Evolutionary conservation across 768 basidiomycete species (phyloP), one percentile per base, ranked within the genome.

Genomic region (Melanogaster broomeanus): DNA sequence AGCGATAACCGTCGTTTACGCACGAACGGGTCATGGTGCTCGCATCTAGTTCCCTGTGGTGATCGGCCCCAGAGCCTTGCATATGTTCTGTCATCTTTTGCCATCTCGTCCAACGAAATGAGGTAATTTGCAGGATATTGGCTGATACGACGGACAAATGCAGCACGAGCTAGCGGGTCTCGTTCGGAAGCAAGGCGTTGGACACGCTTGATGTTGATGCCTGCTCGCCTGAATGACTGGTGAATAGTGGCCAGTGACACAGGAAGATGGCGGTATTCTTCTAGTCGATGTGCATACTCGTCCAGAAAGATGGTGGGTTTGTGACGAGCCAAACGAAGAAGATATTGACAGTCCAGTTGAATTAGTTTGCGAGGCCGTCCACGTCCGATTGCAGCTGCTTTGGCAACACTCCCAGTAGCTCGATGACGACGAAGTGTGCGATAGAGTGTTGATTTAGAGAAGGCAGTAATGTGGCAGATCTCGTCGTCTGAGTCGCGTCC

Each of bases 71-170:
- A 63, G 11, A 59, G 27, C 8, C 55, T 47, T 31, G 62, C 54
- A 51, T 63, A 65, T 15, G 64, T 64, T 4, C 58, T 54, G 42
- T 67, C 58, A 44, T 70, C 62, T 53, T 68, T 68, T 39, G 62
- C 65, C 21, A 61, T 58, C 48, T 68, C 61, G 45, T 68, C 65
- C 31, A 70, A 31, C 11, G 46, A 42, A 2, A 66, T 38, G 8
- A 64, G 49, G 41, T 51, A 63, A 34, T 53, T 18, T 10, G 61
- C 45, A 25, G 58, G 46, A 39, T 49, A 53, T 34, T 55, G 45
- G 9, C 50, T 38, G 30, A 61, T 55, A 33, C 42, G 44, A 34
- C 30, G 11, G 30, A 55, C 39, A 22, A 49, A 61, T 35, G 48
- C 27, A 28, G 52, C 52, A 15, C 47, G 49, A 16, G 16, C 19